Evolutionary conservation across 1,284 basidiomycete genomes (phyloP), one percentile per base, ranked within the genome.

Genomic region (Leccinum subfulvum): DNA sequence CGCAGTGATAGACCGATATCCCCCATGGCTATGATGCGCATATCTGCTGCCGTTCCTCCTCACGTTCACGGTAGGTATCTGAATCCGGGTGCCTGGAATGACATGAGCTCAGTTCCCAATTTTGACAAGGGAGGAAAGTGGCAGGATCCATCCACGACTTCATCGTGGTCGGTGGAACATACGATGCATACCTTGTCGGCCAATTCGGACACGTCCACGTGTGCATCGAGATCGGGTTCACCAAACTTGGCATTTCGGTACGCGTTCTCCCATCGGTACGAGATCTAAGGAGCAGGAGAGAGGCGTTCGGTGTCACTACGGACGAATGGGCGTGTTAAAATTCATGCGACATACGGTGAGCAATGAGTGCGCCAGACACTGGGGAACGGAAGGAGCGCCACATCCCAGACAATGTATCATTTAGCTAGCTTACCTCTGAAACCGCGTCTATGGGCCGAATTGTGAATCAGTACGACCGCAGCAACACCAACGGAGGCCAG

Each of bases 211-310:
- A 87, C 90, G 66, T 91, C 85, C 13, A 91, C 86, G 11, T 77
- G 80, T 2, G 78, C 79, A 62, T 83, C 75, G 1, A 75, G 77
- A 53, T 78, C 72, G 0, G 81, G 81, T 61, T 79, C 80, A 4
- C 90, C 90, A 64, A 87, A 84, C n/a, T 78, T 66, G 54, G 72
- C 75, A 68, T 91, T 81, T 44, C 88, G 78, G 10, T 78, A 77
- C 13, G 78, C 77, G 65, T 91, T 91, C 23, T 90, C 88, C 66
- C 75, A 66, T 37, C 83, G 82, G 69, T 88, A 91, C 3, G 85
- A 88, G 11, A 83, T 71, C 88, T 90, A 61, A 41, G 37, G 58
- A 37, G 54, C 49, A 54, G 51, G 16, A 21, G 23, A 18, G 13
- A n/a, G 39, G 18, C 26, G 26, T 39, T 23, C 33, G 14, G 51